phyloP scores from a whole-genome alignment of 805 yeast genomes.

The Schwanniomyces occidentalis region DNA sequence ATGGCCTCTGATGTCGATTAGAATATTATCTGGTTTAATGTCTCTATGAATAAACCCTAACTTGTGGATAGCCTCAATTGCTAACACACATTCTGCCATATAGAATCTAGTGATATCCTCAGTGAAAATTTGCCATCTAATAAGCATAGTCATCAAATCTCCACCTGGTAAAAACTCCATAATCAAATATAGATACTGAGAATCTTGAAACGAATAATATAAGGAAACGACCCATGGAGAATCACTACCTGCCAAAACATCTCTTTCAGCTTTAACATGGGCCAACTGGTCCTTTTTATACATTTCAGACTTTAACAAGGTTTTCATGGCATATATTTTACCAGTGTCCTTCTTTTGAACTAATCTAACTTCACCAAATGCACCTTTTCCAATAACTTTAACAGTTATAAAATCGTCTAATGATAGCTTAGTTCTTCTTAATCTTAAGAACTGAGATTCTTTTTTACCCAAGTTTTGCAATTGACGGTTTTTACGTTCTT shows the following conservation, averaged over 20 bases:
- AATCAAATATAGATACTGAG: constrained; percentile 69
- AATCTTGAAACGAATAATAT: constrained; percentile 80
- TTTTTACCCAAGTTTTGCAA: constrained; percentile 80
- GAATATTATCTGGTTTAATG: constrained; percentile 94
- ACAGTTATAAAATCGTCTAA: constrained; percentile 86
- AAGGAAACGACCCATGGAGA: constrained; percentile 87
- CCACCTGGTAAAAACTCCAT: constrained; percentile 86
- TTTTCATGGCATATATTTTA: constrained; percentile 92
- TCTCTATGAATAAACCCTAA: constrained; percentile 95
- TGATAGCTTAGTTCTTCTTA: constrained; percentile 79
- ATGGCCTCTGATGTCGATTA: constrained; percentile 77
- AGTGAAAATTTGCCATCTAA: constrained; percentile 89
- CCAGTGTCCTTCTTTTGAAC: constrained; percentile 94
- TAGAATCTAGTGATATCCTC: constrained; percentile 92
- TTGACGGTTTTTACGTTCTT: constrained; percentile 83
- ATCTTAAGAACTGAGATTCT: constrained; percentile 81
- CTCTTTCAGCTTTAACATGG: constrained; percentile 94
- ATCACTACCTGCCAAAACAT: constrained; percentile 87
- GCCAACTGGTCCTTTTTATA: constrained; percentile 92
- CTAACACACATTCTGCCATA: constrained; percentile 94
- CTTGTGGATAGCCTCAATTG: constrained; percentile 91
- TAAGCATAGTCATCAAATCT: constrained; percentile 91
- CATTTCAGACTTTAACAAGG: constrained; percentile 87
- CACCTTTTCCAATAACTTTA: constrained; percentile 94
- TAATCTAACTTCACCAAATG: constrained; percentile 94